Evolutionary conservation across 495 filamentous ascomycete genomes (phyloP).

Genomic region (Penicillium simplicissimum): DNA sequence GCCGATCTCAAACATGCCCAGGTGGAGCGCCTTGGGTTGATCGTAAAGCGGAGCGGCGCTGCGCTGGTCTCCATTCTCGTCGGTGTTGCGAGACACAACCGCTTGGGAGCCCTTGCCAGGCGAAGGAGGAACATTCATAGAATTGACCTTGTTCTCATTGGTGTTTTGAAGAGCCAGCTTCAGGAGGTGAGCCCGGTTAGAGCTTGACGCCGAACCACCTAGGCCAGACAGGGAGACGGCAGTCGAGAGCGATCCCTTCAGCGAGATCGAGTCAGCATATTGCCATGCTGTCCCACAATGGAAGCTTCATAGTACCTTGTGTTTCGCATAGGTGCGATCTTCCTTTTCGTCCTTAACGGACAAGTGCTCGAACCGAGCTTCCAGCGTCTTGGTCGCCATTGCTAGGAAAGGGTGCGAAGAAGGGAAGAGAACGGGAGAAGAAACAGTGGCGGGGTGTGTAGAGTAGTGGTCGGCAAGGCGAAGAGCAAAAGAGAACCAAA

Average conservation of each 20-base stretch:
- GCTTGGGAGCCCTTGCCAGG: constrained; percentile 40
- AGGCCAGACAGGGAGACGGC: constrained; percentile 54
- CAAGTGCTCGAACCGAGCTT: constrained; percentile 79
- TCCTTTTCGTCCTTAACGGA: constrained; percentile 83
- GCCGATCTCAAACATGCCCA: constrained; percentile 99
- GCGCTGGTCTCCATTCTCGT: constrained; percentile 59
- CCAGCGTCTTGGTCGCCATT: constrained; percentile 65
- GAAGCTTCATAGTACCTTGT: constrained; percentile 56
- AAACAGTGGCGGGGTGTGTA: not conserved
- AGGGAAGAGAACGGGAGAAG: constrained; percentile 6
- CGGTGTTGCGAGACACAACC: constrained; percentile 47
- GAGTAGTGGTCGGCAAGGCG: not conserved
- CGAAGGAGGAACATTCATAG: constrained; percentile 39
- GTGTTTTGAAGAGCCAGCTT: constrained; percentile 81
- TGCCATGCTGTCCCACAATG: not conserved
- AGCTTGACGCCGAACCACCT: constrained; percentile 51
- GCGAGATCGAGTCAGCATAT: constrained; percentile 30
- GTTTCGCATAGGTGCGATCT: constrained; percentile 57
- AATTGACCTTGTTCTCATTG: constrained; percentile 55
- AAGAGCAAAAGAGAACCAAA: not conserved
- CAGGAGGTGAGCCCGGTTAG: constrained; percentile 68
- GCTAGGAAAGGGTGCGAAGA: constrained; percentile 14
- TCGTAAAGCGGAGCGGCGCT: constrained; percentile 57
- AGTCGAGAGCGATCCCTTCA: constrained; percentile 48
- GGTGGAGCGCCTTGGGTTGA: constrained; percentile 78